A percentile compares a stretch with the other conserved stretches of the same genome.
These are phyloP conservation scores for Entomortierella parvispora DNA, from an alignment of 192 early-diverging fungal genomes.

Conservation along the genomic window DNA sequence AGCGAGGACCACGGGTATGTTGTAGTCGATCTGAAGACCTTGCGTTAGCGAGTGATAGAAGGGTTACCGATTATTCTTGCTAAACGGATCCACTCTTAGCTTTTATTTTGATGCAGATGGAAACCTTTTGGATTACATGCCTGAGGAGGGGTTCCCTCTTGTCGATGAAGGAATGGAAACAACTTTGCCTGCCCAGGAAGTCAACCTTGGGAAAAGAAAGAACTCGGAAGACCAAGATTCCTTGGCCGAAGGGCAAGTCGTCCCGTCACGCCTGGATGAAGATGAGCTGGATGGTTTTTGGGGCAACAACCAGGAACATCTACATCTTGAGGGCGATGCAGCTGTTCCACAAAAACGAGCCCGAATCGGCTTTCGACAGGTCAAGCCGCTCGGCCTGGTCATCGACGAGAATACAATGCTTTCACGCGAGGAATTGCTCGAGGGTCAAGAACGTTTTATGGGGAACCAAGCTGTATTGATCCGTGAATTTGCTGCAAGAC, in stretches of 20 bases:
- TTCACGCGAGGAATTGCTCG: conserved; percentile 3
- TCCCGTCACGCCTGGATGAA: too few relatives aligned
- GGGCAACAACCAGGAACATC: too few relatives aligned
- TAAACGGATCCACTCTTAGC: neutral
- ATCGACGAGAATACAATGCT: conserved; percentile 17
- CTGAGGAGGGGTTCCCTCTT: conserved; percentile 2
- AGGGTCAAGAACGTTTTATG: conserved; percentile 3
- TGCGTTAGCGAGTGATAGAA: neutral
- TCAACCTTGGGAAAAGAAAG: conserved; percentile 5
- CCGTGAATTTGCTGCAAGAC: conserved; percentile 6
- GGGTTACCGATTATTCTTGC: neutral
- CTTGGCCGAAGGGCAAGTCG: too few relatives aligned
- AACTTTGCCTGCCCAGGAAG: neutral
- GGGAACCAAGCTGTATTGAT: conserved; percentile 6
- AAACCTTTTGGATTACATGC: conserved; percentile 22
- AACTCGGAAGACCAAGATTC: neutral
- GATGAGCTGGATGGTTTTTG: too few relatives aligned
- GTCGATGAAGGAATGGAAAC: neutral
- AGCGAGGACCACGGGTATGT: conserved; percentile 27
- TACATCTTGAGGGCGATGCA: neutral
- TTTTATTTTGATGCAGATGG: conserved; percentile 36
- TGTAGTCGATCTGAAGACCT: neutral
- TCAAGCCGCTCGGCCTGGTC: neutral
- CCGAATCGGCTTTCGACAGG: neutral
- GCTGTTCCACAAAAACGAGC: neutral